phyloP scores from a whole-genome alignment of 1,284 basidiomycete species.

The Bjerkandera adusta region DNA sequence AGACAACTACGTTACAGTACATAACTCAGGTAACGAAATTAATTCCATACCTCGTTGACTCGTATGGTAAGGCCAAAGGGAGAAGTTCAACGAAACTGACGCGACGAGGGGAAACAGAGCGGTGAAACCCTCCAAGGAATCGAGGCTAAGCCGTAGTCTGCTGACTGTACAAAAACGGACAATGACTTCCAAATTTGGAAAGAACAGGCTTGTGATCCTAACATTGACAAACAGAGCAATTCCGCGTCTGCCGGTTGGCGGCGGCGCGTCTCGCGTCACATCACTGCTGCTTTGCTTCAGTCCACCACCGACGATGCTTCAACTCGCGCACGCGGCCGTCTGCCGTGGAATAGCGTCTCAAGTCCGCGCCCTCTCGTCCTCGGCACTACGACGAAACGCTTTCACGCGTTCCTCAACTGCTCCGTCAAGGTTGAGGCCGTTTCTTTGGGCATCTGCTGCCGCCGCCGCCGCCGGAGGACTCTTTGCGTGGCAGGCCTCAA shows the following conservation, averaged over 20 bases:
- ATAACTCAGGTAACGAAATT: background rate
- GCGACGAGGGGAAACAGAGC: too few species aligned
- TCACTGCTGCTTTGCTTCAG: too few species aligned
- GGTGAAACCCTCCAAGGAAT: too few species aligned
- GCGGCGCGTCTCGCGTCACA: too few species aligned
- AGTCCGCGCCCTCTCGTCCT: conserved; percentile 19
- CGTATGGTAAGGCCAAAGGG: background rate
- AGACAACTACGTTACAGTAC: too few species aligned
- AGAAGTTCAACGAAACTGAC: too few species aligned
- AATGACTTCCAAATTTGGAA: too few species aligned
- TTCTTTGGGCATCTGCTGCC: conserved; percentile 34
- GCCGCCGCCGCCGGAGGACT: conserved; percentile 33
- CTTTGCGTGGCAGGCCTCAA: conserved; percentile 25
- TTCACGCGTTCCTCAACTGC: conserved; percentile 1
- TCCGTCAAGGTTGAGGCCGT: conserved; percentile 15
- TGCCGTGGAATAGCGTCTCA: conserved; percentile 12
- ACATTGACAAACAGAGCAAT: too few species aligned
- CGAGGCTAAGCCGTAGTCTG: too few species aligned
- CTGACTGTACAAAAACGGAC: too few species aligned
- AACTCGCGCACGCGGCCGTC: conserved; percentile 3
- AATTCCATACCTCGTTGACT: background rate
- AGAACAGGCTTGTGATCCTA: too few species aligned
- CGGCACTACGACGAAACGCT: conserved; percentile 11
- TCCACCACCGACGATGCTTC: background rate
- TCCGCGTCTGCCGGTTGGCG: too few species aligned